These are phyloP conservation scores for Aspergillus floridensis DNA, from an alignment of 2,329 filamentous ascomycete genomes.

Conservation along the genomic window DNA sequence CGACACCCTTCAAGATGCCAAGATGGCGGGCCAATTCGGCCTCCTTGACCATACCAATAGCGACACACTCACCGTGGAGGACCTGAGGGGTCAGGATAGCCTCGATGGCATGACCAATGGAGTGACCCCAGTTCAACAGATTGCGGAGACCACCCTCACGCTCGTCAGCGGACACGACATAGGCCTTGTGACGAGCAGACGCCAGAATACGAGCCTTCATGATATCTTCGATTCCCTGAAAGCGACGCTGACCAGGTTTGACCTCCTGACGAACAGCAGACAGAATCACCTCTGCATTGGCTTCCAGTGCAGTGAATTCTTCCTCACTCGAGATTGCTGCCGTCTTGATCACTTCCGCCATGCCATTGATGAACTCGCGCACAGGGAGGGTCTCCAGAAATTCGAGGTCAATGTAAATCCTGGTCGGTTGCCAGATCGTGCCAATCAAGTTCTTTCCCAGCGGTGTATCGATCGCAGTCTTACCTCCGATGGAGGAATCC, in stretches of 20 bases:
- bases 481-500: conserved; percentile 95
- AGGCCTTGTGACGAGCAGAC: conserved; percentile 88
- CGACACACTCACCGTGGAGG: conserved; percentile 91
- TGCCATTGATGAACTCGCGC: conserved; percentile 95
- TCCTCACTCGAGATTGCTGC: conserved; percentile 91
- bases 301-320: conserved; percentile 81
- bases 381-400: conserved; percentile 89
- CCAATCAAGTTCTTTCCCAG: conserved; percentile 95
- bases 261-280: conserved; percentile 64
- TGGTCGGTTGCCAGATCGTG: conserved; percentile 91
- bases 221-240: conserved; percentile 67
- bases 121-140: conserved; percentile 95
- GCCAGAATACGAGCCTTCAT: conserved; percentile 80
- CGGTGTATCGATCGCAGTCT: conserved; percentile 96
- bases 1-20: conserved; percentile 78
- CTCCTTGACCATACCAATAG: conserved; percentile 98
- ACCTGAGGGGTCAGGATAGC: conserved; percentile 93
- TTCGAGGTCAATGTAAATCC: conserved; percentile 89
- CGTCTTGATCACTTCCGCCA: conserved; percentile 98
- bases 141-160: conserved; percentile 91
- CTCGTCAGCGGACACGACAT: conserved; percentile 92
- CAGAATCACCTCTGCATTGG: conserved; percentile 75
- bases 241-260: conserved; percentile 56
- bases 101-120: conserved; percentile 94
- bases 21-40: conserved; percentile 88